phyloP scores from a whole-genome alignment of 1,139 yeast species.

The Yarrowia galli region DNA sequence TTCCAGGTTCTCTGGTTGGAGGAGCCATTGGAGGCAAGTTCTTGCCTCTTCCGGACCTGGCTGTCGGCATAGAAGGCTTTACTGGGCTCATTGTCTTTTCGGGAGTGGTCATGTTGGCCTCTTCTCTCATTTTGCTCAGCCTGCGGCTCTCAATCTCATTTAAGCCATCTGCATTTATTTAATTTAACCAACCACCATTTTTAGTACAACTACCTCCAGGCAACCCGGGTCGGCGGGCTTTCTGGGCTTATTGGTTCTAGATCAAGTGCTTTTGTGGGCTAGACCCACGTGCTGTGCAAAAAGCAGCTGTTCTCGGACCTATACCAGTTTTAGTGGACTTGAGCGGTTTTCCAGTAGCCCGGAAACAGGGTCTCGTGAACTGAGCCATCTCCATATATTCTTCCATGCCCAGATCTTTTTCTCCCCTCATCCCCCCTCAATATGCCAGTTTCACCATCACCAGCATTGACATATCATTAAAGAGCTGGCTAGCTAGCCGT shows the following conservation, averaged over 20 bases:
- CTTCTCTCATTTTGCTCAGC: conserved; percentile 41
- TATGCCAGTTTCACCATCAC: background rate
- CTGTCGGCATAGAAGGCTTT: conserved; percentile 42
- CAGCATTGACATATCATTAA: background rate
- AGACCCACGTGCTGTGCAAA: background rate
- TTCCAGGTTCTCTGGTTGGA: conserved; percentile 59
- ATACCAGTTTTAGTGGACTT: too few species aligned
- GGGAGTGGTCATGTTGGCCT: conserved; percentile 43
- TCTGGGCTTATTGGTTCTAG: conserved; percentile 4
- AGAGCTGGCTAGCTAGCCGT: too few species aligned
- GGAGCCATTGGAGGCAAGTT: conserved; percentile 61
- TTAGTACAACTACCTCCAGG: background rate
- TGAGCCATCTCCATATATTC: background rate
- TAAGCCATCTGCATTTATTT: conserved; percentile 45
- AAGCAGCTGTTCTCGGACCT: background rate
- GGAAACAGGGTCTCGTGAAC: too few species aligned
- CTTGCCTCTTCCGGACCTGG: conserved; percentile 40
- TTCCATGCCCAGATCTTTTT: background rate
- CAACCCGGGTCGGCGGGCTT: background rate
- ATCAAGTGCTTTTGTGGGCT: background rate
- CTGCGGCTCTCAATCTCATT: conserved; percentile 43
- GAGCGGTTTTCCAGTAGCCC: too few species aligned
- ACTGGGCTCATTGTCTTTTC: conserved; percentile 43
- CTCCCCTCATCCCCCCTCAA: too few species aligned
- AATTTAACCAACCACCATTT: conserved; percentile 23